phyloP scores from a whole-genome alignment of 768 basidiomycete genomes.

The Lyophyllum shimeji region DNA sequence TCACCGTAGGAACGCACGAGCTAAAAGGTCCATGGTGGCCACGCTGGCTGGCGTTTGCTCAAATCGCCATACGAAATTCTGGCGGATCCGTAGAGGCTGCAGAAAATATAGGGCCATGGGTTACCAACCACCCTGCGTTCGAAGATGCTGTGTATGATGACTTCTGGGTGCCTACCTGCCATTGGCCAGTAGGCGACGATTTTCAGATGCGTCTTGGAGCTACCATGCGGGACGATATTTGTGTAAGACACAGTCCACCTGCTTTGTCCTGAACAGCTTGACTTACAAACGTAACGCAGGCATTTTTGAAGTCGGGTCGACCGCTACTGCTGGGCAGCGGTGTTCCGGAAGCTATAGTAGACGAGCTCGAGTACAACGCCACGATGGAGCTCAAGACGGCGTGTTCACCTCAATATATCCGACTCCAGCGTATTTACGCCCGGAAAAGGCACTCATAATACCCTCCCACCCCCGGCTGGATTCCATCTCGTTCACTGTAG shows the following conservation, averaged over 20 bases:
- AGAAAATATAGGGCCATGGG: constrained; percentile 52
- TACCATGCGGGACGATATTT: constrained; percentile 57
- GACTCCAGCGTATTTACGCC: constrained; percentile 62
- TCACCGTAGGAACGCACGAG: constrained; percentile 41
- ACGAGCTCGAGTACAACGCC: constrained; percentile 52
- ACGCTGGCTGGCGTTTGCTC: constrained; percentile 59
- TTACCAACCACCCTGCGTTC: constrained; percentile 51
- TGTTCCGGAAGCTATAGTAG: constrained; percentile 49
- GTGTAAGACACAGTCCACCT: constrained; percentile 32
- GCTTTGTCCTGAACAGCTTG: neutral
- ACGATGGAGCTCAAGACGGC: constrained; percentile 51
- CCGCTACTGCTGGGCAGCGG: constrained; percentile 68
- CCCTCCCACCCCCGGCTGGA: neutral
- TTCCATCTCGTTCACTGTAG: neutral
- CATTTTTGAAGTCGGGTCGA: constrained; percentile 65
- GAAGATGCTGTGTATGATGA: constrained; percentile 58
- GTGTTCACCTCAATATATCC: constrained; percentile 46
- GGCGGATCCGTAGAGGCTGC: constrained; percentile 70
- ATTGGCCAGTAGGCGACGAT: constrained; percentile 47
- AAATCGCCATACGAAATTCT: constrained; percentile 48
- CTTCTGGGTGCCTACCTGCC: constrained; percentile 63
- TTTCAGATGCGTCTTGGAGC: constrained; percentile 36
- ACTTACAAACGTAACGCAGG: constrained; percentile 32
- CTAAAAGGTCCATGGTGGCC: constrained; percentile 57
- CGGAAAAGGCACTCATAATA: constrained; percentile 35